Base-by-base conservation (phyloP, 2,329 filamentous ascomycete genomes). In the Fusarium dimerum region DNA sequence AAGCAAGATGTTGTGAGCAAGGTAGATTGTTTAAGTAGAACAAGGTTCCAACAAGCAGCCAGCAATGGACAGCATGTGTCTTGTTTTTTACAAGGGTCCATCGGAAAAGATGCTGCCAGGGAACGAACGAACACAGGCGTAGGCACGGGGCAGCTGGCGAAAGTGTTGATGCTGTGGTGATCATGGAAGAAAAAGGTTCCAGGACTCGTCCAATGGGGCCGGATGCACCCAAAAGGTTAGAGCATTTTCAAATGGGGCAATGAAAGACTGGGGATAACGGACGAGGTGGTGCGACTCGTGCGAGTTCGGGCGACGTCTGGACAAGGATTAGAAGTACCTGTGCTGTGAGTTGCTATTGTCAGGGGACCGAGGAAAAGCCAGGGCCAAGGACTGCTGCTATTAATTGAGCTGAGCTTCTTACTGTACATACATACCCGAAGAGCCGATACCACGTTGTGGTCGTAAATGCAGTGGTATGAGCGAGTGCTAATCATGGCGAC, bases 401-500 rank as follows among this genome's bases (percentile, higher is more conserved):
- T 10, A 11, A 36, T 11, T 12, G 32, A 36, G 32, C 55, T 52
- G 58, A 57, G 47, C 40, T 50, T 5, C 20, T 5, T 26, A 26
- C n/a, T n/a, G n/a, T n/a, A n/a, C n/a, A n/a, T n/a, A 26, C 20
- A 56, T 55, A 61, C 56, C 58, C 58, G 57, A 60, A 54, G 43
- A 54, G 58, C 58, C 58, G 58, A 60, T 61, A 61, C 55, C 57
- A 49, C 42, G 56, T 47, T 59, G 52, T 60, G 59, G 20, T 26
- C 20, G 20, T 7, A 4, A 26, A 26, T 26, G 20, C 20, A 57
- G 57, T 26, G 20, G 20, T 7, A 26, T 26, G 20, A 26, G 20
- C 7, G 7, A 59, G 4, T 26, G 7, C 7, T 3, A 8, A 40
- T 9, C 13, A 36, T 15, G 32, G 32, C 32, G 11, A 36, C 9